A percentile compares a stretch with the other conserved stretches of the same genome.
Conservation (phyloP, 306 rosid genomes). For the Citrullus amarus region DNA sequence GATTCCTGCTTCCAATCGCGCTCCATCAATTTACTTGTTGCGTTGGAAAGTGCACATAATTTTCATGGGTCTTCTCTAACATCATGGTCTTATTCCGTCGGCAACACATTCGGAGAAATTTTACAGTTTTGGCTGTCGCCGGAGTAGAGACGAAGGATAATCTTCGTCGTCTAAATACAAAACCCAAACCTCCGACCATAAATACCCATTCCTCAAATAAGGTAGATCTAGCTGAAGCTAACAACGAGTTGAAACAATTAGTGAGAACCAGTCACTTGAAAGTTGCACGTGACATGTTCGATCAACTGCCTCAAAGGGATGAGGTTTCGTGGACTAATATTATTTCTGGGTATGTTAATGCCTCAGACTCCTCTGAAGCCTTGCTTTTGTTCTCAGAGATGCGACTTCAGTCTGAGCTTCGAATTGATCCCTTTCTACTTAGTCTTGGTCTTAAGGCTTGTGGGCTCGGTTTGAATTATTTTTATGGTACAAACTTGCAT, state of each 20-base stretch:
- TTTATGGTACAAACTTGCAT: constrained; percentile 44
- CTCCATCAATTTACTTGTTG: background rate
- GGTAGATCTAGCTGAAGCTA: constrained; percentile 25
- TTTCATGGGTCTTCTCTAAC: background rate
- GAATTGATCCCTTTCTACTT: constrained; percentile 42
- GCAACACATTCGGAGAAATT: background rate
- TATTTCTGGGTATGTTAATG: constrained; percentile 40
- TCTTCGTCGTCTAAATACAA: background rate
- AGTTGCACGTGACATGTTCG: constrained; percentile 45
- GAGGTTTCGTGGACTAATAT: constrained; percentile 50
- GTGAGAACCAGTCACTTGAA: constrained; percentile 28
- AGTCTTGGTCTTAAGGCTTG: constrained; percentile 57
- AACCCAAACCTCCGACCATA: background rate
- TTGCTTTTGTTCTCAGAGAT: constrained; percentile 36
- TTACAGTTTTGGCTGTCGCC: background rate
- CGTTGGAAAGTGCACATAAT: background rate
- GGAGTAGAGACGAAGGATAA: background rate
- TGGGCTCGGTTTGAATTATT: constrained; percentile 27
- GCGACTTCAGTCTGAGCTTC: constrained; percentile 34
- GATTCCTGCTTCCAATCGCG: background rate
- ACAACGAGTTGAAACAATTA: constrained; percentile 41
- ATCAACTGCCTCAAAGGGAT: constrained; percentile 15
- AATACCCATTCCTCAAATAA: background rate
- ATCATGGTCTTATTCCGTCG: constrained; percentile 4
- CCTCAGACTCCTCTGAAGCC: constrained; percentile 34